phyloP scores from a whole-genome alignment of 345 rosid species.

The Punica granatum region DNA sequence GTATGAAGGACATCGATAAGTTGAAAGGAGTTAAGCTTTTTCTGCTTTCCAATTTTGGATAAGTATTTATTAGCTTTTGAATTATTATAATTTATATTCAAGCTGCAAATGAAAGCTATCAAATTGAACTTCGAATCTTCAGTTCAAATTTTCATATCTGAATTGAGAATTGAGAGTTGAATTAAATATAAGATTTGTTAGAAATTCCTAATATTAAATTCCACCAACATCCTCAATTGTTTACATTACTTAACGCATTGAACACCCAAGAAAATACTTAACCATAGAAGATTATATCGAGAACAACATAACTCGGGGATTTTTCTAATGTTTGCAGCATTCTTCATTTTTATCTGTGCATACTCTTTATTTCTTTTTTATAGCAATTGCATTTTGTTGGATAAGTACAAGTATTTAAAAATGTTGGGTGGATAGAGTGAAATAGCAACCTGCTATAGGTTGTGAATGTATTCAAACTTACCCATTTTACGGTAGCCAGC shows the following conservation, averaged over 20 bases:
- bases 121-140: too few species aligned
- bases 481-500: not conserved
- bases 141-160: too few species aligned
- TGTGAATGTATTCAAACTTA: not conserved
- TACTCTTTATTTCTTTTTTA: too few species aligned
- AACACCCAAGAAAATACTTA: too few species aligned
- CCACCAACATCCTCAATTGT: not conserved
- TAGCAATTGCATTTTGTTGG: not conserved
- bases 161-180: too few species aligned
- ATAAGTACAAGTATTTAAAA: not conserved
- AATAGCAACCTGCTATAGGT: not conserved
- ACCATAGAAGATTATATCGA: not conserved
- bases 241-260: not conserved
- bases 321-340: not conserved
- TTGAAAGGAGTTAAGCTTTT: not conserved
- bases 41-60: not conserved
- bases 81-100: not conserved
- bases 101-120: not conserved
- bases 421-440: not conserved
- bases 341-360: too few species aligned
- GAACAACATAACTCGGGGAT: not conserved
- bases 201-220: not conserved
- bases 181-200: not conserved
- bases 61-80: not conserved
- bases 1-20: not conserved